Conservation (phyloP, 208 protist genomes). For the Entamoeba invadens region DNA sequence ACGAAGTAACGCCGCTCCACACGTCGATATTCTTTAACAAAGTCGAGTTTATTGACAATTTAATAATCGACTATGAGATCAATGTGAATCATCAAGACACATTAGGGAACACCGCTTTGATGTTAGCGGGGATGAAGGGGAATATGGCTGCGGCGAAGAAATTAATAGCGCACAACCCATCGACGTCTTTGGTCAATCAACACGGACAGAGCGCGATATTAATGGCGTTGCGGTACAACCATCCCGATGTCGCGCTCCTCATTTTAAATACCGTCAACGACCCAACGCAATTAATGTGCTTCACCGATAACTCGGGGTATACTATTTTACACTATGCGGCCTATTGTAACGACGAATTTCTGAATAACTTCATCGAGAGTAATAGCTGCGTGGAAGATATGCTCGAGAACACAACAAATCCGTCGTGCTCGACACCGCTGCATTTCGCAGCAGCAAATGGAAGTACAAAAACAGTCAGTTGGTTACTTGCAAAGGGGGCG, state of each 20-base stretch:
- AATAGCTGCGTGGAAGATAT: neutral
- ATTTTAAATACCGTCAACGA: neutral
- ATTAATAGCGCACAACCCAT: neutral
- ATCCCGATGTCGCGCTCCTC: neutral
- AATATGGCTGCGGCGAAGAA: neutral
- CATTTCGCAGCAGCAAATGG: neutral
- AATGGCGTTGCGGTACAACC: neutral
- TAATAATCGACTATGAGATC: neutral
- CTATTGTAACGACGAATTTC: neutral
- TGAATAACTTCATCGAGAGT: neutral
- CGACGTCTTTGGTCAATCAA: neutral
- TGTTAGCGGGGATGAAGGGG: neutral
- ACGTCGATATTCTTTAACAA: neutral
- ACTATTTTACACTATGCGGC: neutral
- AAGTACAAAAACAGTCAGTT: neutral
- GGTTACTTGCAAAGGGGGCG: neutral
- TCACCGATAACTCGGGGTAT: neutral
- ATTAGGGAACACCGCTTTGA: neutral
- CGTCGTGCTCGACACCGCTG: neutral
- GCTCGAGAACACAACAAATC: neutral
- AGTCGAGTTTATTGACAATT: neutral
- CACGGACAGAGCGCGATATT: neutral
- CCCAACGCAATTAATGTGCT: neutral
- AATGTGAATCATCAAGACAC: neutral
- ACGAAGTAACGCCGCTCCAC: neutral